Evolutionary conservation across 2,329 filamentous ascomycete genomes (phyloP), one percentile per base, ranked within the genome.

Genomic region (Fusarium tuaranense): DNA sequence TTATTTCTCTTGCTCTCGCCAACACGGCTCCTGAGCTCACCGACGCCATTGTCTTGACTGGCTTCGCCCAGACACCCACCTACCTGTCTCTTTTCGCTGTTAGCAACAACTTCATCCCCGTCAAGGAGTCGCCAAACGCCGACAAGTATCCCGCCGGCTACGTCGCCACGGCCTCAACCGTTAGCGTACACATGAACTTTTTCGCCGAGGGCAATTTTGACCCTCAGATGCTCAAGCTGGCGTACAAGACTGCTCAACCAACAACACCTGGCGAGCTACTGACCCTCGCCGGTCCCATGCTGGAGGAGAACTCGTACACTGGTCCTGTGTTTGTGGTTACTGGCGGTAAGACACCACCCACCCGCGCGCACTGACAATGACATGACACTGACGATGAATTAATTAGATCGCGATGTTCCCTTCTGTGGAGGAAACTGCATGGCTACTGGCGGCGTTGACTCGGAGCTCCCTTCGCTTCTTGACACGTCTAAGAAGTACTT

Each of bases 401-500:
- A 16, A 4, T 18, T 16, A 87, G 85, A 85, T 22, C 79, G 80
- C 14, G 87, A 91, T 59, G 68, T 88, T 13, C 87, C 88, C 7
- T 92, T 90, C 80, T 93, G 91, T 69, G 91, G 90, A 5, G 89
- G 90, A 30, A 87, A 92, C 80, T 92, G 90, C 81, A 77, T 83
- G 4, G 83, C 81, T 22, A 88, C 86, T 0, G 83, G 81, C 16
- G 73, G 80, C 46, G 79, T 84, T 2, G 75, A 81, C 8, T 73
- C 81, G 63, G 74, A 80, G 1, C 85, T 83, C 32, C 84, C 77
- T 7, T 76, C 82, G 32, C 72, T 90, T 51, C 86, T 88, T 1
- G 86, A 83, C 13, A 78, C 79, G 25, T 86, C 86, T 0, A 78
- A 75, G 61, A 61, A 71, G 51, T 81, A 81, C 34, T 89, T 90